phyloP scores from a whole-genome alignment of 78 protist species.

The Dictyostelium capitatum region DNA sequence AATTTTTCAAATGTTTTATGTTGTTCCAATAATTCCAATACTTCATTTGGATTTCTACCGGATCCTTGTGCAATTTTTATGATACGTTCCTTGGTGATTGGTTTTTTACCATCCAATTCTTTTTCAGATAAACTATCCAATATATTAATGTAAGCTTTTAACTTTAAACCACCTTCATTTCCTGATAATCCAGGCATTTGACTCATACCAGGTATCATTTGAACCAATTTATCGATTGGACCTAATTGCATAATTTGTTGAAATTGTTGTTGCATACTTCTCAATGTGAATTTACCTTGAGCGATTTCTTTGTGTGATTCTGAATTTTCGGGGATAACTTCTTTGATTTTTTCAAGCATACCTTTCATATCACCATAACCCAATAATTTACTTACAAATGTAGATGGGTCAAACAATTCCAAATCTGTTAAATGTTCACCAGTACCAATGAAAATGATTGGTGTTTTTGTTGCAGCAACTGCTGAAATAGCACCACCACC shows the following conservation, averaged over 20 bases:
- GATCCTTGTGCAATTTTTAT: conserved; percentile 91
- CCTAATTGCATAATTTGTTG: conserved; percentile 93
- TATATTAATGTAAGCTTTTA: conserved; percentile 92
- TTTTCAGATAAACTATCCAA: conserved; percentile 97
- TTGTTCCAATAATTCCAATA: conserved; percentile 88
- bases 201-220: conserved; percentile 73
- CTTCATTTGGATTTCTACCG: conserved; percentile 90
- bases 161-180: conserved; percentile 75
- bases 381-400: conserved; percentile 95
- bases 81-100: conserved; percentile 67
- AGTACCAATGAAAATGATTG: conserved; percentile 97
- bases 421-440: conserved; percentile 95
- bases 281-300: conserved; percentile 91
- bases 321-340: conserved; percentile 77
- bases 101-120: conserved; percentile 88
- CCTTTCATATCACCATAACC: conserved; percentile 95
- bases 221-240: conserved; percentile 88
- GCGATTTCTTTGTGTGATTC: conserved; percentile 36
- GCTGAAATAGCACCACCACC: conserved; percentile 99
- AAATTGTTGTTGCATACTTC: conserved; percentile 98
- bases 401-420: conserved; percentile 90
- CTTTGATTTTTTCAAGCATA: conserved; percentile 85
- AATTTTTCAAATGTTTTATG: conserved; percentile 80
- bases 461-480: conserved; percentile 96
- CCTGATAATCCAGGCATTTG: conserved; percentile 78